A percentile compares a stretch with the other conserved stretches of the same genome.
phyloP scores from a whole-genome alignment of 1,139 yeast species.

The Candida sanyaensis region DNA sequence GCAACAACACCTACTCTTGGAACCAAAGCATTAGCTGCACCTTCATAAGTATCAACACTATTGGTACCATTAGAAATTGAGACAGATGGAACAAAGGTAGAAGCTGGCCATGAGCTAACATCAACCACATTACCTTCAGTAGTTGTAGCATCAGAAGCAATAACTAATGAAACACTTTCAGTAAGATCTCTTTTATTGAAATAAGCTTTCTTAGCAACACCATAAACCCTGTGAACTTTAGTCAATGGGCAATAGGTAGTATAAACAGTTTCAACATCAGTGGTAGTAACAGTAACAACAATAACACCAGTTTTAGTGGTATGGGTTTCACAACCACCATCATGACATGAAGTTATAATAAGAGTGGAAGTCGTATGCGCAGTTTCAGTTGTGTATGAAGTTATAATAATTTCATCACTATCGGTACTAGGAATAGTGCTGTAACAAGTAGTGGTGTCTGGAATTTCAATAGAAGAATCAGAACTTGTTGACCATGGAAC shows the following conservation, averaged over 20 bases:
- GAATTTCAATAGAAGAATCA: conserved; percentile 1
- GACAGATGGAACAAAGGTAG: not conserved
- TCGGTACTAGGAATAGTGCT: conserved; percentile 6
- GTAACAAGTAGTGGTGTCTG: not conserved
- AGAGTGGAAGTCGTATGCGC: conserved; percentile 15
- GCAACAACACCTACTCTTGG: conserved; percentile 1
- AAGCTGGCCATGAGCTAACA: not conserved
- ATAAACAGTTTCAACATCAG: conserved; percentile 20
- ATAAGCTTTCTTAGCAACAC: not conserved
- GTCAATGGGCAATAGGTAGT: conserved; percentile 24
- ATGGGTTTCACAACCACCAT: conserved; percentile 16
- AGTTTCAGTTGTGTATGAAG: conserved; percentile 3
- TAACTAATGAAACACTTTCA: not conserved
- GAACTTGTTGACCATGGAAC: not conserved
- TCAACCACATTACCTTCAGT: not conserved
- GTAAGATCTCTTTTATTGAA: not conserved
- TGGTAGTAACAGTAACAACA: conserved; percentile 12
- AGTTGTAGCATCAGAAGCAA: not conserved
- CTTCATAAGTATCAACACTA: not conserved
- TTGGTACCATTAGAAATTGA: not conserved
- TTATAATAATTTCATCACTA: conserved; percentile 6
- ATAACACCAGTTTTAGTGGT: conserved; percentile 29
- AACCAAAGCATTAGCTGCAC: not conserved
- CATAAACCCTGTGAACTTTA: not conserved
- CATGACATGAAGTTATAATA: conserved; percentile 23